Evolutionary conservation across 352 stramenopile genomes (phyloP).

Genomic region (Globisporangium megalacanthum): DNA sequence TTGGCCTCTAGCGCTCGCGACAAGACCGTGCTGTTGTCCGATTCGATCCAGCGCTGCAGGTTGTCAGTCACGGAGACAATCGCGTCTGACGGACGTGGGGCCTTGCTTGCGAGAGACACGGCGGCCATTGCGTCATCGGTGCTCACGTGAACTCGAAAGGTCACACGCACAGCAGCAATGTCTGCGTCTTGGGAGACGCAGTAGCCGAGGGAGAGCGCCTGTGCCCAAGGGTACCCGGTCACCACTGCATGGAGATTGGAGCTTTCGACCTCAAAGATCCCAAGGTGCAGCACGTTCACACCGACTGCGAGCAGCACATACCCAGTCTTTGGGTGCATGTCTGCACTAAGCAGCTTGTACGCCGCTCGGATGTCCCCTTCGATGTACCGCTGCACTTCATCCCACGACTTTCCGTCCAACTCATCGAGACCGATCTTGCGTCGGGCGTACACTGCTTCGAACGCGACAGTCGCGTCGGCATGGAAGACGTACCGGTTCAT

Average conservation of each 20-base stretch:
- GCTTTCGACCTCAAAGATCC: neutral
- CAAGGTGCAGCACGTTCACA: slow-evolving; percentile 11
- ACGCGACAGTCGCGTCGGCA: slow-evolving; percentile 5
- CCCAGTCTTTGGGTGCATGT: neutral
- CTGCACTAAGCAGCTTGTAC: slow-evolving; percentile 5
- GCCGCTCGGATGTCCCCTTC: slow-evolving; percentile 11
- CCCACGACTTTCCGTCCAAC: slow-evolving; percentile 11
- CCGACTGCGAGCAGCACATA: slow-evolving; percentile 9
- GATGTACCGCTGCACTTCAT: slow-evolving; percentile 4
- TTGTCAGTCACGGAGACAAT: neutral
- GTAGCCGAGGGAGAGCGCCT: slow-evolving; percentile 14
- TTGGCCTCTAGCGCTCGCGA: slow-evolving; percentile 2
- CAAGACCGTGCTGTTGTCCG: neutral
- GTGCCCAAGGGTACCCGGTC: neutral
- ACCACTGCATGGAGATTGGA: slow-evolving; percentile 9
- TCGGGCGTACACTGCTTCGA: slow-evolving; percentile 12
- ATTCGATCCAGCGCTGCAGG: neutral
- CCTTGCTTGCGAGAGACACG: neutral
- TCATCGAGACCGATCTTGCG: slow-evolving; percentile 6
- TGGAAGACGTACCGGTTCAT: slow-evolving; percentile 12
- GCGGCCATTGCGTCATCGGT: too few relatives aligned
- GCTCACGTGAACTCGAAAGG: slow-evolving; percentile 11
- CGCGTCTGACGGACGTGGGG: neutral
- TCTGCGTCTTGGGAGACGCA: slow-evolving; percentile 11
- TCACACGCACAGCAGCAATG: slow-evolving; percentile 9